Base-by-base conservation (phyloP, 257 asterid species). In the Striga asiatica region DNA sequence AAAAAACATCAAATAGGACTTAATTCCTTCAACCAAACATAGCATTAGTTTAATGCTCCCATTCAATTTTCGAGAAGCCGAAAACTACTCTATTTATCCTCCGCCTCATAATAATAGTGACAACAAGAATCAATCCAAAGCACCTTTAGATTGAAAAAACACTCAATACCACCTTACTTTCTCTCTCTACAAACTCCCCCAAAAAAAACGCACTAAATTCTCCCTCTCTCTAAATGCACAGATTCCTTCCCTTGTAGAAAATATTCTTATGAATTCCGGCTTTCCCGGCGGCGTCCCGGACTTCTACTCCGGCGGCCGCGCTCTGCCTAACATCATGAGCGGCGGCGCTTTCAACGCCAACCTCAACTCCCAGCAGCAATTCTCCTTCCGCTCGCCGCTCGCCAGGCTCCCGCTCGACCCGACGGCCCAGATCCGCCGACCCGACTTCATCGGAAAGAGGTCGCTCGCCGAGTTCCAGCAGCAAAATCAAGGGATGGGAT, bases 381-480 rank as follows among this genome's bases (percentile, higher is more conserved):
- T 74, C 10, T 65, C 79, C 5, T 74, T 73, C 70, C 64, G 94
- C 67, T 72, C 93, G 3, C 77, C 78, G 2, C 71, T 80, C 0
- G 60, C 83, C 55, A 94, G 92, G 42, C 68, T 80, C 39, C 56
- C 72, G 0, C 50, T 75, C 24, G 84, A 88, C 58, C 72, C 81
- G 63, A 54, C 59, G 12, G 41, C 74, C 1, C 94, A 76, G 82
- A 76, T 80, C 61, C 77, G 82, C 17, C 59, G 77, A 0, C 61
- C 81, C 8, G 84, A 78, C 56, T 63, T 76, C 58, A 63, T 71
- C 58, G 84, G 93, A 0, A 88, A 88, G 59, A 71, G 97, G 56
- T 78, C 97, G 22, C 67, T 78, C 9, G 76, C 68, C 0, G 95
- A 84, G 74, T 81, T 73, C 73, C 79, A 71, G 63, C 81, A 71